Evolutionary conservation across 139 green algal genomes (phyloP).

Genomic region (Bryopsis sp.): DNA sequence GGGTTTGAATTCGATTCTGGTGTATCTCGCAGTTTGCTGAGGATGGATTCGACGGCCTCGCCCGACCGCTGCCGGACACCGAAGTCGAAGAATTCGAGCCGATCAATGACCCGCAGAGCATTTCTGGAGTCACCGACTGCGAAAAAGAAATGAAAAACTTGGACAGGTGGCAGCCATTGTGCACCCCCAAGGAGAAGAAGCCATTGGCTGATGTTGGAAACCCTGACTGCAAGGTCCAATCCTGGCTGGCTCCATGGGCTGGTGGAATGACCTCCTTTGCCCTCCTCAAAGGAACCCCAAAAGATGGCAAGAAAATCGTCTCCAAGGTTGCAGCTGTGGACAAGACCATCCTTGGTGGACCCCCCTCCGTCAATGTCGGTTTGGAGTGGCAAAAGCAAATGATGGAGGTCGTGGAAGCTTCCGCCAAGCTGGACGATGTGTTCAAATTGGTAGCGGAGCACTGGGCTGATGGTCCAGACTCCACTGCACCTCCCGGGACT

Average conservation of each 20-base stretch:
- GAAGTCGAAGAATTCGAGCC: too few relatives aligned
- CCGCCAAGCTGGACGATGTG: conserved; percentile 9
- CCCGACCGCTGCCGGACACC: too few relatives aligned
- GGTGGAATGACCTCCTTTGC: conserved; percentile 12
- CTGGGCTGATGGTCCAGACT: conserved; percentile 22
- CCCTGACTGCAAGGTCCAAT: neutral
- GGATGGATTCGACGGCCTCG: too few relatives aligned
- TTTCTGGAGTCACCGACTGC: conserved; percentile 17
- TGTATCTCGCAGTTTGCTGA: too few relatives aligned
- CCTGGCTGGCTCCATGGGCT: conserved; percentile 1
- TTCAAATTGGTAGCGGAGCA: conserved; percentile 17
- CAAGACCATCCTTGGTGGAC: too few relatives aligned
- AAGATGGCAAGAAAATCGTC: too few relatives aligned
- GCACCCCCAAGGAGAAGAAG: neutral
- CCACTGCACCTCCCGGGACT: conserved; percentile 6
- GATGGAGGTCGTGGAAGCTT: too few relatives aligned
- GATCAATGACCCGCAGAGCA: conserved; percentile 1
- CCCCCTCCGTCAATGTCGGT: too few relatives aligned
- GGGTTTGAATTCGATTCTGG: too few relatives aligned
- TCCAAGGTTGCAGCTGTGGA: too few relatives aligned
- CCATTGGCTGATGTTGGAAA: conserved; percentile 11
- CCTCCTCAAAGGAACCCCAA: too few relatives aligned
- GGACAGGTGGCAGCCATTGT: conserved; percentile 10
- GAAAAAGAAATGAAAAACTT: conserved; percentile 12
- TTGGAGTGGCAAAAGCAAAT: too few relatives aligned